Evolutionary conservation across 257 asterid species (phyloP).

Genomic region (Solanum raphanifolium): DNA sequence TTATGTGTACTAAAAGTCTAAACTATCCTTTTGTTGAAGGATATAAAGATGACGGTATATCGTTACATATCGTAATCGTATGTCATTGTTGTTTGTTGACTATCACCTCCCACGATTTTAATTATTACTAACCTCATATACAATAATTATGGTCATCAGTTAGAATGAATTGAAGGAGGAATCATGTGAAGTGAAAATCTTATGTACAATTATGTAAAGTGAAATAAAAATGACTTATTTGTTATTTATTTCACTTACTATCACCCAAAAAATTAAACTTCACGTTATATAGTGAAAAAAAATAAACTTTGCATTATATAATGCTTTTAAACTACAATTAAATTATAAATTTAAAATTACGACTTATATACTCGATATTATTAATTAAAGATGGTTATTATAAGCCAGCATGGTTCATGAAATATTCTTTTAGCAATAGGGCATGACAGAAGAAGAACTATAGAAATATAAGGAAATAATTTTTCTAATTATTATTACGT

Average conservation of each 20-base stretch:
- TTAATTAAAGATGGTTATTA: neutral
- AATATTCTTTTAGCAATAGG: neutral
- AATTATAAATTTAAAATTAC: neutral
- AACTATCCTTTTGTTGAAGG: neutral
- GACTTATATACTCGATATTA: neutral
- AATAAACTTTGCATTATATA: neutral
- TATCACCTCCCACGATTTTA: neutral
- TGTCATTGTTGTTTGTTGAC: neutral
- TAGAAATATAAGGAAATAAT: neutral
- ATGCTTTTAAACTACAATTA: neutral
- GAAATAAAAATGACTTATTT: neutral
- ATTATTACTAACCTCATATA: no score
- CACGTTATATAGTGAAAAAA: neutral
- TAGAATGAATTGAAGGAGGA: neutral
- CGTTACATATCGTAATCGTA: no score
- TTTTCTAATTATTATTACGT: neutral
- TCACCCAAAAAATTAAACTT: neutral
- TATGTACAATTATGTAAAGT: no score
- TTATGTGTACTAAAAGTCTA: neutral
- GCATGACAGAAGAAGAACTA: neutral
- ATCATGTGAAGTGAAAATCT: no score
- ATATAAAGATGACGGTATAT: neutral
- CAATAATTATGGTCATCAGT: no score
- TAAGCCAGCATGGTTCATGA: neutral
- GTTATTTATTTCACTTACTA: neutral